Base-by-base conservation (phyloP, 805 yeast species). In the Grigorovia transvaalensis region DNA sequence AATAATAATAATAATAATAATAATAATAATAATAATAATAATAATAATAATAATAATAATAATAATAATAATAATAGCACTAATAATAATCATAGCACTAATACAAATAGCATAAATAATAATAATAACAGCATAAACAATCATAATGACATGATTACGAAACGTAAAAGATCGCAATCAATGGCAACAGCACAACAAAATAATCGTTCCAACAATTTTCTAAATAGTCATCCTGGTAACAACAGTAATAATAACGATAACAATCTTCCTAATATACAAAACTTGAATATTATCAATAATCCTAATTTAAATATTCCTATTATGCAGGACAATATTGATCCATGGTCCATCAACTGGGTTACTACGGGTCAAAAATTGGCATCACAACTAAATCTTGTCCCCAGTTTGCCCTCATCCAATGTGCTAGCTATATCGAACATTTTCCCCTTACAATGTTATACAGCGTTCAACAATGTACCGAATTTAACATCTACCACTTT, bases 341-440 rank as follows among this genome's bases (percentile, higher is more conserved):
- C 84, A 50, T 68, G 76, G 27, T 70, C 75, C 35, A 69, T 84
- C 44, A 74, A 78, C 42, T 74, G 84, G 70, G 82, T 84, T 18
- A 81, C 90, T 1, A 79, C 85, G 45, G 86, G 83, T 60, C 49
- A 42, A 19, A 75, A 85, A 5, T 71, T 80, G 44, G 71, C 86
- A 56, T 86, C 87, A 8, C 88, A 90, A 9, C 81, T 93, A 1
- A 81, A 84, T 56, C 81, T 85, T 23, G 72, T 91, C 46, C 73
- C 88, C 57, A 73, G 58, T 19, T 64, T 88, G 58, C 81, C 84
- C n/a, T 91, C 95, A 18, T 82, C 95, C 0, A 80, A 84, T 56
- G 81, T 88, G 11, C 71, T 91, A 46, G 75, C 89, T 58, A 72
- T 93, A 50, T 85, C 89, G 48, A 88, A 90, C 60, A 74, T 91